Base-by-base conservation (phyloP, 176 grass and related monocot species). In the Bromus sterilis region DNA sequence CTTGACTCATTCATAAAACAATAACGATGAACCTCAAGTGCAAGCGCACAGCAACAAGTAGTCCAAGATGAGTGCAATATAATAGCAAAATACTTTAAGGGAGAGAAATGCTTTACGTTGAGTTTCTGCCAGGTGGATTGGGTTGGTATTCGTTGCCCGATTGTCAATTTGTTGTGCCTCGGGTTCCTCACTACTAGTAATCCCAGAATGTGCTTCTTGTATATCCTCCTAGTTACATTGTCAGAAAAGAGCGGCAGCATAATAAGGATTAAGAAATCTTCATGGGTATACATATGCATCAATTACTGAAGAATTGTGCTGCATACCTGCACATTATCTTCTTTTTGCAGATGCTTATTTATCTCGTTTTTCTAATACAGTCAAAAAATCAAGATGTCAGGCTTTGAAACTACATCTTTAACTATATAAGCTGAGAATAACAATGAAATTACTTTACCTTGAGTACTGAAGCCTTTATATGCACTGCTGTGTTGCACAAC, bases 311-410 rank as follows among this genome's bases (percentile, higher is more conserved):
- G 60, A 73, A 53, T 16, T 80, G 67, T 2, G 18, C 10, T 28
- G 46, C 71, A 25, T 86, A 92, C 86, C 86, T 89, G 81, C 56
- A 80, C 37, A 71, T 60, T n/a, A 11, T 43, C 39, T 76, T 65
- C 72, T 18, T 77, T 21, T 8, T n/a, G 61, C 31, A 4, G 26
- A 57, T 71, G 71, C 28, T 35, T 55, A 60, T 37, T 56, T 80
- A 42, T 68, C 67, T 80, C 39, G 8, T 57, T 31, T 80, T 85
- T 77, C 82, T 88, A 64, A 69, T 67, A 59, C n/a, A 51, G 58
- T 48, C 57, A 77, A 7, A 64, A 20, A 82, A 60, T 44, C 36
- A 73, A 55, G 15, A 71, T 76, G 11, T n/a, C 40, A 77, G 42
- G 37, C 31, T 24, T 71, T 56, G 61, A 63, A 80, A 61, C 9